Conservation (phyloP, 1,139 yeast species). For the Hemisphaericaspora xylanilytica region DNA sequence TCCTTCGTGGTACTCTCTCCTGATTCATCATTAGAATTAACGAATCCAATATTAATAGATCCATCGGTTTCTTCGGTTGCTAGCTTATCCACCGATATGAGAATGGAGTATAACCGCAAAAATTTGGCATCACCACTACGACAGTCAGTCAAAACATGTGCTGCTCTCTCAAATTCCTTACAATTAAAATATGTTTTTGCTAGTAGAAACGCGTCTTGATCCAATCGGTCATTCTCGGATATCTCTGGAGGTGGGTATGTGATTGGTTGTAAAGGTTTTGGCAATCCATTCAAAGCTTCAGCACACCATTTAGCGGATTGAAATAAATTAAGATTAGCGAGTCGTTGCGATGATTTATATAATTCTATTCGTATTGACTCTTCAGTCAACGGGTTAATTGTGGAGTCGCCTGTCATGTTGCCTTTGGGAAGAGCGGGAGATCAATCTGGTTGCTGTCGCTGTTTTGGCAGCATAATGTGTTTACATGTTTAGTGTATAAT, state of each 20-base stretch:
- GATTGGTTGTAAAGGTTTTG: constrained; percentile 10
- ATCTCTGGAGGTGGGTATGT: constrained; percentile 6
- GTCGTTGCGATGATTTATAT: constrained; percentile 24
- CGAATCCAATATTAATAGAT: constrained; percentile 31
- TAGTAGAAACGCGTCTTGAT: constrained; percentile 42
- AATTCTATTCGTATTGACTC: constrained; percentile 22
- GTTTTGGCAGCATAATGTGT: constrained; percentile 1
- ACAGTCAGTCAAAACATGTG: constrained; percentile 53
- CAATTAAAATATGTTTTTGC: constrained; percentile 79
- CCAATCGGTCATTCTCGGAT: constrained; percentile 29
- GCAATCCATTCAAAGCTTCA: constrained; percentile 63
- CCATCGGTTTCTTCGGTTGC: constrained; percentile 75
- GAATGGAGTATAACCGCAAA: constrained; percentile 63
- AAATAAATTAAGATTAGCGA: constrained; percentile 49
- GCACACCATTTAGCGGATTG: constrained; percentile 82
- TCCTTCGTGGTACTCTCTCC: constrained; percentile 15
- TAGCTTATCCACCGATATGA: constrained; percentile 71
- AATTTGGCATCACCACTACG: constrained; percentile 58
- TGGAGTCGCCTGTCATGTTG: constrained; percentile 11
- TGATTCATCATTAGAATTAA: constrained; percentile 14
- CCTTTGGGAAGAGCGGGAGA: no score
- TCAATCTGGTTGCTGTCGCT: constrained; percentile 1
- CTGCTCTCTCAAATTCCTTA: constrained; percentile 83
- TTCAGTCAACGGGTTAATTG: background rate
- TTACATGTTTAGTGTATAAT: no score